Evolutionary conservation across 2,329 filamentous ascomycete species (phyloP).

Genomic region (Thielaviopsis musarum): DNA sequence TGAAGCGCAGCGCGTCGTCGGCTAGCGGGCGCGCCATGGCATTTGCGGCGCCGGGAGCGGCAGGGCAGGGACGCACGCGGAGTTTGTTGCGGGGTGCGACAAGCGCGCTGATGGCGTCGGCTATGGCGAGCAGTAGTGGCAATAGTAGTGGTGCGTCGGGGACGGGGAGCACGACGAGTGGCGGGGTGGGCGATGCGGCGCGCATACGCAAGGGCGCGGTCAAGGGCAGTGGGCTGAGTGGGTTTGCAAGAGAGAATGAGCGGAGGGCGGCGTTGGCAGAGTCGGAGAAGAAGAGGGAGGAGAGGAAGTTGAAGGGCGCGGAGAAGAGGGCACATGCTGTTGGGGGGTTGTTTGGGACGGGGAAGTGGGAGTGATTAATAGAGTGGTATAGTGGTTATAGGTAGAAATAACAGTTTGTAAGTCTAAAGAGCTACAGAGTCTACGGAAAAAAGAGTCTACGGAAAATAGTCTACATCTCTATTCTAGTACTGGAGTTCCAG

Average conservation of each 20-base stretch:
- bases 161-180: slow-evolving; percentile 8
- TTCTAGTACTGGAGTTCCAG: slow-evolving; percentile 19
- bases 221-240: slow-evolving; percentile 43
- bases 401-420: not conserved
- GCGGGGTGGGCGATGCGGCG: slow-evolving; percentile 22
- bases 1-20: slow-evolving; percentile 40
- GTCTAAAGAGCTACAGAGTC: no score
- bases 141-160: not conserved
- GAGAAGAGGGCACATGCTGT: slow-evolving; percentile 39
- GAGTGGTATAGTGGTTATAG: slow-evolving; percentile 2
- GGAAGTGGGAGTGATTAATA: slow-evolving; percentile 30
- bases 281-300: slow-evolving; percentile 40
- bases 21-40: slow-evolving; percentile 29
- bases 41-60: slow-evolving; percentile 31
- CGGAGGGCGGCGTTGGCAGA: slow-evolving; percentile 36
- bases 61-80: slow-evolving; percentile 43
- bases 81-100: slow-evolving; percentile 55
- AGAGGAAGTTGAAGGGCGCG: slow-evolving; percentile 39
- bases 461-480: not conserved
- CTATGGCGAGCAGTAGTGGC: not conserved
- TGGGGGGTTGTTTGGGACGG: slow-evolving; percentile 39
- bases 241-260: slow-evolving; percentile 43
- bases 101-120: slow-evolving; percentile 30
- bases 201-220: slow-evolving; percentile 44
- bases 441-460: no score